Evolutionary conservation across 805 yeast genomes (phyloP), one percentile per base, ranked within the genome.

Genomic region (Ogataea methylovora): DNA sequence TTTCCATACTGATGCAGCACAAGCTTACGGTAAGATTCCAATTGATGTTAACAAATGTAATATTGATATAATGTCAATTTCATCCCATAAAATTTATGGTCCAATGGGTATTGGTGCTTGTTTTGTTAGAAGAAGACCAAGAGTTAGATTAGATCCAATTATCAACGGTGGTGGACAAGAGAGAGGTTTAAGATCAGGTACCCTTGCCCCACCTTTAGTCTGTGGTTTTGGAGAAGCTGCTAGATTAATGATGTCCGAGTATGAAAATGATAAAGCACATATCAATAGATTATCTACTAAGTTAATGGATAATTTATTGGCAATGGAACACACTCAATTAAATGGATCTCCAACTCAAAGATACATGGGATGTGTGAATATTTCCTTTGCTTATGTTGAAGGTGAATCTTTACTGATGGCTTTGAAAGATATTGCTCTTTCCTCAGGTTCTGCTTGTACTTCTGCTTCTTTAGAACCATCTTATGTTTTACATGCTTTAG

Each of bases 121-220:
- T 47, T 92, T 73, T 54, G 90, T 92, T 26, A 79, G 98, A 65
- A 84, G 98, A 71, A 81, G 98, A 62, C 98, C 98, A 42, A 80
- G 98, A 63, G 98, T 92, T 32, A 83, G 98, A 72, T 58, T 92
- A 41, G 97, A 88, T 44, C 96, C 98, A 16, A 68, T 92, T 36
- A 84, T 92, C 46, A 82, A 87, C 40, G 98, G 98, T 45, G 98
- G 98, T 63, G 98, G 98, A 34, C 98, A 92, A 66, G 98, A 92
- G 66, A 82, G 98, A 67, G 98, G 98, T 39, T 69, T 92, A 51
- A 75, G 98, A 63, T 84, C 95, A 5, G 98, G 98, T 41, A 92
- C 98, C 20, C 71, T 92, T 54, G 88, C 98, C 4, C 95, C 98
- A n/a, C 95, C 97, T 16, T 69, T 87, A 52, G 84, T 90, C 27